A percentile compares a stretch with the other conserved stretches of the same genome.
phyloP scores from a whole-genome alignment of 208 protist species.

The Crithidia sp. region DNA sequence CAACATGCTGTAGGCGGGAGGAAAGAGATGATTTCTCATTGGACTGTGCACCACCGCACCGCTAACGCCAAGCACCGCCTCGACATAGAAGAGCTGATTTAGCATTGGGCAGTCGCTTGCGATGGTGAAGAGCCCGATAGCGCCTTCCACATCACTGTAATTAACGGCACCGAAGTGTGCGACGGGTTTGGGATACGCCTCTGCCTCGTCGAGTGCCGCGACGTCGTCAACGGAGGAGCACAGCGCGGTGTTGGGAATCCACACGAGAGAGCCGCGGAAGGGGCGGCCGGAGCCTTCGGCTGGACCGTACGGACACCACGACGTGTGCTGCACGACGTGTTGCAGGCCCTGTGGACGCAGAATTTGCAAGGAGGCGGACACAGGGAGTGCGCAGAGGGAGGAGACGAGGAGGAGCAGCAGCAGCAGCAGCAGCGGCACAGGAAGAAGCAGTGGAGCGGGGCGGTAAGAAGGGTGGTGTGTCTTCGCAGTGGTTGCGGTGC shows the following conservation, averaged over 20 bases:
- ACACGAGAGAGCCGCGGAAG: background rate
- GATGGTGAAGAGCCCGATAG: background rate
- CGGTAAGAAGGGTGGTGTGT: too few relatives aligned
- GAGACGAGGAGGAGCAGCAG: background rate
- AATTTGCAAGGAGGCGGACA: background rate
- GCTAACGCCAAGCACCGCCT: background rate
- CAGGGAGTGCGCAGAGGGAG: background rate
- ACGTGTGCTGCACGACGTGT: background rate
- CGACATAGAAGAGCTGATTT: conserved; percentile 8
- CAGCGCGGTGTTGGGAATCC: background rate
- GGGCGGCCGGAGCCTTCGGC: background rate
- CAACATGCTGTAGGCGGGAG: background rate
- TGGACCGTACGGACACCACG: conserved; percentile 5
- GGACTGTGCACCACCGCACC: background rate
- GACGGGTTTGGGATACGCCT: background rate
- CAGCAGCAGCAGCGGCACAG: background rate
- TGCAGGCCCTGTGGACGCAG: background rate
- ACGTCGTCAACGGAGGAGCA: background rate
- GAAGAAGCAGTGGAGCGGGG: too few relatives aligned
- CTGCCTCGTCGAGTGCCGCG: background rate
- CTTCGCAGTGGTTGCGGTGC: too few relatives aligned
- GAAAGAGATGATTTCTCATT: background rate
- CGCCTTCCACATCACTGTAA: background rate
- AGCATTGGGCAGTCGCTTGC: background rate
- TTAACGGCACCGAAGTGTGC: background rate